phyloP scores from a whole-genome alignment of 2,329 filamentous ascomycete species.

The Fusarium incarnatum region DNA sequence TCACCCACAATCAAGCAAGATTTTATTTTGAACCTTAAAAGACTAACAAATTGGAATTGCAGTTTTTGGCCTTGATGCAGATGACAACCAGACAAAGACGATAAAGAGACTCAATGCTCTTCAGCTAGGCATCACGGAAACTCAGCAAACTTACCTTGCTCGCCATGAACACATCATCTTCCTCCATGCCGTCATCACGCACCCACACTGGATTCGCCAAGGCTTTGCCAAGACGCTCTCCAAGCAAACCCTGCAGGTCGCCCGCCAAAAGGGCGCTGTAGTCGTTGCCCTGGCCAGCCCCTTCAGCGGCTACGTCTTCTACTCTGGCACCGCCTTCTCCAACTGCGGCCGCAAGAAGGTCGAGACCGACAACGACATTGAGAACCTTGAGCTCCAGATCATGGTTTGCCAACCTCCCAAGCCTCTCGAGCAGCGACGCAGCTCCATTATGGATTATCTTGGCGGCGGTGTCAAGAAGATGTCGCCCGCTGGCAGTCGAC shows the following conservation, averaged over 20 bases:
- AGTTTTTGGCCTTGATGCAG: constrained; percentile 19
- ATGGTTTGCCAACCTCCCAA: constrained; percentile 33
- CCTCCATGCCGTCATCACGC: constrained; percentile 41
- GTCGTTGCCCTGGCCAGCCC: constrained; percentile 29
- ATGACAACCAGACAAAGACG: constrained; percentile 25
- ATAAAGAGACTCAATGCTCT: constrained; percentile 30
- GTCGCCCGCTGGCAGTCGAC: constrained; percentile 20
- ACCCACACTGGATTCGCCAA: constrained; percentile 37
- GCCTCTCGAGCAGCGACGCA: constrained; percentile 28
- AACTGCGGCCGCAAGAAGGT: constrained; percentile 39
- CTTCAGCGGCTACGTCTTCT: constrained; percentile 40
- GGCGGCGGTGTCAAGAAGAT: constrained; percentile 7
- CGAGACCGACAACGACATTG: constrained; percentile 30
- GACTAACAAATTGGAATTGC: neutral
- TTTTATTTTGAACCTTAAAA: neutral
- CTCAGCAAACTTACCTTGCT: constrained; percentile 36
- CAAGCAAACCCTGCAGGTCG: constrained; percentile 33
- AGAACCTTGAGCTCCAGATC: constrained; percentile 36
- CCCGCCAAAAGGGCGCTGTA: constrained; percentile 31
- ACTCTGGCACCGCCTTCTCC: constrained; percentile 36
- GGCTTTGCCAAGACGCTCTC: constrained; percentile 37
- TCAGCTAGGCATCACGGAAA: constrained; percentile 30
- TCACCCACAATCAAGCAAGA: neutral
- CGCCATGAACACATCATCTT: constrained; percentile 32
- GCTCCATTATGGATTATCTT: constrained; percentile 36